Evolutionary conservation across 257 asterid genomes (phyloP).

Genomic region (Verbascum thapsus): DNA sequence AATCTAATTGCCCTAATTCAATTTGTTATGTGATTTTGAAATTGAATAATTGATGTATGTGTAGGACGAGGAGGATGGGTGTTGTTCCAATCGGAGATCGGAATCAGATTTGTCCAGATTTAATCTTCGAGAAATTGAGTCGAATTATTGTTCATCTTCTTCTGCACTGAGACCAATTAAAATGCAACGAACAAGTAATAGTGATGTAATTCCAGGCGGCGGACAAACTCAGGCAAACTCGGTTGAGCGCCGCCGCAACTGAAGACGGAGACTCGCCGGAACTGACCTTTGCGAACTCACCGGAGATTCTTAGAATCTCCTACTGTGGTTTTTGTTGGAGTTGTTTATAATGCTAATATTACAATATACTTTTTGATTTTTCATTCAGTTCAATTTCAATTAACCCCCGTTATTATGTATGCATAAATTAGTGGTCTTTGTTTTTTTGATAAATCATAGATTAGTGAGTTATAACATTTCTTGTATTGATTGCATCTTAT

Average conservation of each 20-base stretch:
- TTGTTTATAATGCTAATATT: background rate
- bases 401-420: background rate
- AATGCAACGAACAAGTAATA: conserved; percentile 27
- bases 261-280: conserved; percentile 30
- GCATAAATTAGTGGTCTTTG: background rate
- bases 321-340: background rate
- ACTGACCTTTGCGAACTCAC: conserved; percentile 35
- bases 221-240: background rate
- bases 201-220: background rate
- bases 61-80: conserved; percentile 44
- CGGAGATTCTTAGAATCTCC: conserved; percentile 25
- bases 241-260: conserved; percentile 27
- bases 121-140: conserved; percentile 26
- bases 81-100: conserved; percentile 31
- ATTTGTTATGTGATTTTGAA: too few species aligned
- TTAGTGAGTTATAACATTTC: too few species aligned
- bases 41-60: background rate
- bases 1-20: too few species aligned
- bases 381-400: too few species aligned
- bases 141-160: conserved; percentile 20
- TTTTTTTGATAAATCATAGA: background rate
- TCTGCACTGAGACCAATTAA: conserved; percentile 32
- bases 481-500: conserved; percentile 3
- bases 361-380: too few species aligned
- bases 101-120: background rate